Percentiles rank a stretch among this genome's conserved stretches.
Evolutionary conservation across 331 rosid species (phyloP).

Genomic region (Rhamnella rubrinervis): DNA sequence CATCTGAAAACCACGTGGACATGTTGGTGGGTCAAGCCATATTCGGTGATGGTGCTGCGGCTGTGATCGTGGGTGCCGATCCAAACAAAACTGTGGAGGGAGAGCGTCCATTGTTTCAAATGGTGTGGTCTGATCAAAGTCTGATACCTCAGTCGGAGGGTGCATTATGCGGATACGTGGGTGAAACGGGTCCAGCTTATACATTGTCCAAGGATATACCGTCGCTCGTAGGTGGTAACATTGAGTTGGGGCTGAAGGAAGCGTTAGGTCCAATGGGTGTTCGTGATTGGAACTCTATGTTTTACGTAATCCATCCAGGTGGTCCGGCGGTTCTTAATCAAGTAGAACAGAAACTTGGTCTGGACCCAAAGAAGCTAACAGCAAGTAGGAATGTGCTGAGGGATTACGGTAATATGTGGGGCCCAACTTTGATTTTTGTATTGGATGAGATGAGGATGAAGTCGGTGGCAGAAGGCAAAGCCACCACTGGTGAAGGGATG

Average conservation of each 20-base stretch:
- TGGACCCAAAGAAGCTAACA: too few species aligned
- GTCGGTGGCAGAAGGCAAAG: too few species aligned
- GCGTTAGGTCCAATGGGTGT: background rate
- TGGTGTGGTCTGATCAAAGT: background rate
- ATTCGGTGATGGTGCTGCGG: background rate
- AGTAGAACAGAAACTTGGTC: too few species aligned
- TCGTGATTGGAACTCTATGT: background rate
- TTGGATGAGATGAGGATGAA: too few species aligned
- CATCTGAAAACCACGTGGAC: background rate
- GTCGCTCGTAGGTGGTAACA: background rate
- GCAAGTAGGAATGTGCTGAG: too few species aligned
- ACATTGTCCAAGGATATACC: background rate
- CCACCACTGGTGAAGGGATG: too few species aligned
- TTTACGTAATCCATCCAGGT: too few species aligned
- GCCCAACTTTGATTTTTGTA: too few species aligned
- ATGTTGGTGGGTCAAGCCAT: background rate
- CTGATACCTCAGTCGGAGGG: background rate
- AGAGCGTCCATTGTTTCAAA: background rate
- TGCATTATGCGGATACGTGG: background rate
- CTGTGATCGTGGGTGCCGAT: background rate
- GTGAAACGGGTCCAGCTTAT: background rate
- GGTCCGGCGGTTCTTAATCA: too few species aligned
- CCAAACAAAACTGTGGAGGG: background rate
- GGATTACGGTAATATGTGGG: too few species aligned
- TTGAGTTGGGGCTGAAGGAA: background rate